Evolutionary conservation across 148 eudicot genomes (phyloP).

Genomic region (Rhododendron kiyosumense): DNA sequence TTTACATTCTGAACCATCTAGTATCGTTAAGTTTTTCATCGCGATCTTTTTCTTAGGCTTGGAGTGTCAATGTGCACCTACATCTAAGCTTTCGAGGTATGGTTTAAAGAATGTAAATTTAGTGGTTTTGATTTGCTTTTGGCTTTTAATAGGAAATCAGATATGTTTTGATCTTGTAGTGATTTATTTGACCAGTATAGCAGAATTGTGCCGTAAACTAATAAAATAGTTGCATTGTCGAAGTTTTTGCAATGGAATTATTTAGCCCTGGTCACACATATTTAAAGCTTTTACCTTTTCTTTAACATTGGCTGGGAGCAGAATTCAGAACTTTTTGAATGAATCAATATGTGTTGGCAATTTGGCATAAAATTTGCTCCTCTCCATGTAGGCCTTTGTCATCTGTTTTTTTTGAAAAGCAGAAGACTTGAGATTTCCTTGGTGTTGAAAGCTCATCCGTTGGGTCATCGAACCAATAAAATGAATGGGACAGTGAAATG

Average conservation of each 20-base stretch:
- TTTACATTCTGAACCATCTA: not conserved
- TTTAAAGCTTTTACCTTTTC: not conserved
- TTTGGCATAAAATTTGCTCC: not conserved
- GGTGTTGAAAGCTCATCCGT: not conserved
- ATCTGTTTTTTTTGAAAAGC: not conserved
- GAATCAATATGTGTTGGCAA: not conserved
- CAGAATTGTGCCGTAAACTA: not conserved
- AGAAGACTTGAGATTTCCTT: not conserved
- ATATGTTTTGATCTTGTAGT: not conserved
- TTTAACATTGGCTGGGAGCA: not conserved
- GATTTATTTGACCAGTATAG: not conserved
- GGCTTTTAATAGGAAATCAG: not conserved
- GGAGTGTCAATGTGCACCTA: slow-evolving; percentile 13
- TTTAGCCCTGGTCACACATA: not conserved
- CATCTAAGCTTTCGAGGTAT: not conserved
- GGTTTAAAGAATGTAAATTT: slow-evolving; percentile 3
- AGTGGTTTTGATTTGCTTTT: not conserved
- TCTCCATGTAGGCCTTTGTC: not conserved
- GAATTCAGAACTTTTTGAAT: not conserved
- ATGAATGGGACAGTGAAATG: not conserved
- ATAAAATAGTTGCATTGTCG: not conserved
- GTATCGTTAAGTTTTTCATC: slow-evolving; percentile 12
- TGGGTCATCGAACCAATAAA: not conserved
- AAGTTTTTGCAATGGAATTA: not conserved
- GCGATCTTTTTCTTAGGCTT: slow-evolving; percentile 7